phyloP scores from a whole-genome alignment of 2,329 filamentous ascomycete species.

The Achaetomium macrosporum region DNA sequence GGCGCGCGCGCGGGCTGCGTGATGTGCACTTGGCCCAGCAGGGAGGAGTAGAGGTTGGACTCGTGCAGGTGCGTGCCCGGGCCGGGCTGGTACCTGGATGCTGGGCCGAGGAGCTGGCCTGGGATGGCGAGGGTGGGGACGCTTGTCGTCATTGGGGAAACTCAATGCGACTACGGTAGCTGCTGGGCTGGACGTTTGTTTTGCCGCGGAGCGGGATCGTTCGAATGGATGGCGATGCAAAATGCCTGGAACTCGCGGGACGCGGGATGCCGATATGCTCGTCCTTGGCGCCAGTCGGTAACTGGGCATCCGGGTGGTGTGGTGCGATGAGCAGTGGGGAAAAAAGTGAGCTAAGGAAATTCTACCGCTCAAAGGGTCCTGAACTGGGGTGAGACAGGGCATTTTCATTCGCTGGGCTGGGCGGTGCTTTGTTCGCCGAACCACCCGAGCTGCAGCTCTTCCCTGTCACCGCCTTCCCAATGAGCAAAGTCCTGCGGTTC shows the following conservation, averaged over 20 bases:
- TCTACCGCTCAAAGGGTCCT: slow-evolving; percentile 12
- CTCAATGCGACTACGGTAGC: neutral
- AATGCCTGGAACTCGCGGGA: neutral
- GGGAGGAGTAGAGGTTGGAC: slow-evolving; percentile 70
- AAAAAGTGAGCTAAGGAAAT: slow-evolving; percentile 6
- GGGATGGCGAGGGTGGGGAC: slow-evolving; percentile 64
- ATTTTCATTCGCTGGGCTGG: neutral
- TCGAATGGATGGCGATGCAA: neutral
- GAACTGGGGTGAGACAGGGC: neutral
- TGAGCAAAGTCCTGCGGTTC: no score
- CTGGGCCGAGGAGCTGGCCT: slow-evolving; percentile 70
- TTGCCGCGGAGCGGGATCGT: no score
- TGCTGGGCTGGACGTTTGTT: no score
- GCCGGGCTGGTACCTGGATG: slow-evolving; percentile 63
- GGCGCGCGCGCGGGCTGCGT: slow-evolving; percentile 41
- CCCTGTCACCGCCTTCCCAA: slow-evolving; percentile 11
- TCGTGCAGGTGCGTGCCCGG: slow-evolving; percentile 79
- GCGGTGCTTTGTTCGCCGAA: no score
- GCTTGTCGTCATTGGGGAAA: slow-evolving; percentile 18
- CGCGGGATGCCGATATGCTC: neutral
- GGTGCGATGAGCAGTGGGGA: slow-evolving; percentile 3
- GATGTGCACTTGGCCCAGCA: slow-evolving; percentile 65
- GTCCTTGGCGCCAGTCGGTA: slow-evolving; percentile 13
- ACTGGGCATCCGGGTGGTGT: slow-evolving; percentile 17
- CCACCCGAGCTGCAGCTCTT: neutral